Percentiles rank a stretch among this genome's conserved stretches.
These are phyloP conservation scores for Rhodotorula sp. DNA, from an alignment of 1,284 basidiomycete species.

Conservation along the genomic window DNA sequence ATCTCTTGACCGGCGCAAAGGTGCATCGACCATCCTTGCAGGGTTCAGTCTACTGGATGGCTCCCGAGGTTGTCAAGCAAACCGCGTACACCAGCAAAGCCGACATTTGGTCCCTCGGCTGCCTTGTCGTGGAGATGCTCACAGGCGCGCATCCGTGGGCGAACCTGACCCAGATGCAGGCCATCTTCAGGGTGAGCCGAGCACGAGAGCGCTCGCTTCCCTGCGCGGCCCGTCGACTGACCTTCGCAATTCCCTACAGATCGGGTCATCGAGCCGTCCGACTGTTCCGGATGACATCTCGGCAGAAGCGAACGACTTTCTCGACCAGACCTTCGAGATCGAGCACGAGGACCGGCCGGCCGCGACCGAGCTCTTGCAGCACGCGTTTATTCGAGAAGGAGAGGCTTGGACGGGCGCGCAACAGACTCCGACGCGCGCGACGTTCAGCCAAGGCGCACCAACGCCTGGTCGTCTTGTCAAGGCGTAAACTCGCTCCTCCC, in stretches of 20 bases:
- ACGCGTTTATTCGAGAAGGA: conserved; percentile 55
- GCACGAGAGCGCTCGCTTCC: not conserved
- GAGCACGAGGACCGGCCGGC: conserved; percentile 78
- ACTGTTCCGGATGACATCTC: conserved; percentile 84
- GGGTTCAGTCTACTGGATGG: conserved; percentile 99
- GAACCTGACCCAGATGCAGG: conserved; percentile 97
- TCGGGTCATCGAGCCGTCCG: conserved; percentile 80
- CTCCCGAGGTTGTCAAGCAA: conserved; percentile 96
- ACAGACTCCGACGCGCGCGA: conserved; percentile 40
- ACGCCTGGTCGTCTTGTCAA: not conserved
- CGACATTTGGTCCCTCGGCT: conserved; percentile 98
- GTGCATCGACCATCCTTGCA: conserved; percentile 86
- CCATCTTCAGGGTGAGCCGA: conserved; percentile 78
- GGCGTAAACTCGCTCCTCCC: not conserved
- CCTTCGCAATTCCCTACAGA: conserved; percentile 55
- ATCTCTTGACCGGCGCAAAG: conserved; percentile 70
- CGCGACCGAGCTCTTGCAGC: conserved; percentile 69
- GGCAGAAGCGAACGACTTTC: conserved; percentile 75
- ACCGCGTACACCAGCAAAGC: conserved; percentile 89
- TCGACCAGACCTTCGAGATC: conserved; percentile 78
- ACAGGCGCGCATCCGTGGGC: conserved; percentile 97
- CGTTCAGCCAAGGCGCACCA: conserved; percentile 25
- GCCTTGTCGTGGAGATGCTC: conserved; percentile 96
- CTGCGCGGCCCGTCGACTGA: not conserved
- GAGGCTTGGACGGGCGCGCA: conserved; percentile 14